Percentiles rank a stretch among this genome's conserved stretches.
Evolutionary conservation across 257 asterid genomes (phyloP).

Genomic region (Lycium ferocissimum): DNA sequence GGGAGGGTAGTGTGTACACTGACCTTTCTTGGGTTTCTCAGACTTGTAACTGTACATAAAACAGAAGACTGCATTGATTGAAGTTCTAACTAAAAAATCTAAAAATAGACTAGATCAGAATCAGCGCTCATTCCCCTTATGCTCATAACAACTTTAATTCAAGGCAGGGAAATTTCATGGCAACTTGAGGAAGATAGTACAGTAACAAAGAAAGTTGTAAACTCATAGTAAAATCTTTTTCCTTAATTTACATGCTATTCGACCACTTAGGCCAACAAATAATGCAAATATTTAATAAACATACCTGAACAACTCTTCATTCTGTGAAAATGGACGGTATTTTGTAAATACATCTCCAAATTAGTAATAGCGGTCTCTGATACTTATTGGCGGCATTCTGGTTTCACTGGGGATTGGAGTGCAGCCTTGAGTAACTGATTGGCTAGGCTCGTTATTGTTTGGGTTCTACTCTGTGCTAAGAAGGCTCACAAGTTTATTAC

Average conservation of each 20-base stretch:
- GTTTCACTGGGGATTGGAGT: neutral
- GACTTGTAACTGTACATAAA: no score
- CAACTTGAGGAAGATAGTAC: neutral
- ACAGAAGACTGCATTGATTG: neutral
- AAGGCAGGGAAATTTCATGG: neutral
- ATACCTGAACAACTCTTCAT: conserved; percentile 89
- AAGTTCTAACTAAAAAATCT: neutral
- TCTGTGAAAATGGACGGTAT: conserved; percentile 78
- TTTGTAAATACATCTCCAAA: conserved; percentile 81
- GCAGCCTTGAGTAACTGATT: neutral
- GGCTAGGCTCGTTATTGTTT: neutral
- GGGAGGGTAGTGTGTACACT: no score
- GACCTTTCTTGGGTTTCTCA: no score
- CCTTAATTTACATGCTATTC: neutral
- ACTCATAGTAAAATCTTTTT: no score
- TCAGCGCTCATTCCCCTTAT: neutral
- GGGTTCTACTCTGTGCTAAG: neutral
- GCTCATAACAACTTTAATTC: neutral
- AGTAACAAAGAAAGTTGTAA: neutral
- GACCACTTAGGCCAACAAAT: neutral
- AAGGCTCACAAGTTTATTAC: neutral
- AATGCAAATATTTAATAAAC: conserved; percentile 20
- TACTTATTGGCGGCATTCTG: conserved; percentile 15
- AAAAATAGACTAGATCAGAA: neutral
- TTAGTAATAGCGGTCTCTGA: neutral